phyloP scores from a whole-genome alignment of 2,329 filamentous ascomycete genomes.

The Leptoxyphium fumago region DNA sequence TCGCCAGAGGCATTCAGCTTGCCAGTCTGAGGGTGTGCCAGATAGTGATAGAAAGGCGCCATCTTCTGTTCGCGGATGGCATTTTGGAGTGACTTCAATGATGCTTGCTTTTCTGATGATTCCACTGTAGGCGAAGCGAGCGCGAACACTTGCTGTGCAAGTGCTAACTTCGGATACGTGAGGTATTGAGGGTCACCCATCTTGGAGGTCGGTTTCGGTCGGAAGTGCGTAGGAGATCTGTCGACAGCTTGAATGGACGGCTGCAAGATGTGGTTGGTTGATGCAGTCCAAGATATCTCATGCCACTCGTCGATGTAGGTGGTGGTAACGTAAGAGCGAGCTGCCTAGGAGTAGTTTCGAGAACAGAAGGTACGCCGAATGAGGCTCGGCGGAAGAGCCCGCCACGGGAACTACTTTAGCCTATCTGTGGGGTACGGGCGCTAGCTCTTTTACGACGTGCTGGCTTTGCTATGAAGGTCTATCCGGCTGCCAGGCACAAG shows the following conservation, averaged over 20 bases:
- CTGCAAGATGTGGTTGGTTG: too few species aligned
- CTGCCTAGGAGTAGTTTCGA: background rate
- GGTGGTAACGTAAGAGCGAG: background rate
- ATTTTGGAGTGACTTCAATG: slow-evolving; percentile 63
- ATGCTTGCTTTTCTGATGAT: slow-evolving; percentile 50
- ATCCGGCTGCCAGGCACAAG: too few species aligned
- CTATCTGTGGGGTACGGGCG: too few species aligned
- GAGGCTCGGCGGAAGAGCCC: background rate
- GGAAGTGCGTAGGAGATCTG: too few species aligned
- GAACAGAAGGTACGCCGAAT: background rate
- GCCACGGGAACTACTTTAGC: background rate
- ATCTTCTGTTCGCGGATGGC: slow-evolving; percentile 74
- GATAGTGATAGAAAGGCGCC: slow-evolving; percentile 73
- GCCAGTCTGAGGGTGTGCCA: slow-evolving; percentile 68
- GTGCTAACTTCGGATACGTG: slow-evolving; percentile 67
- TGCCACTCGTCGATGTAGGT: too few species aligned
- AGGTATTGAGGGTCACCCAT: slow-evolving; percentile 74
- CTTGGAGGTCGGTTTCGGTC: slow-evolving; percentile 8
- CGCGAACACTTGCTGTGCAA: slow-evolving; percentile 76
- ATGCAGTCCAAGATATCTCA: too few species aligned
- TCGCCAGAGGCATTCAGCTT: slow-evolving; percentile 67
- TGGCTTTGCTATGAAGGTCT: too few species aligned
- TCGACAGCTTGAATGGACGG: too few species aligned
- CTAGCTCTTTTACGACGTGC: too few species aligned
- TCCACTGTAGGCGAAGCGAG: slow-evolving; percentile 67